Conservation (phyloP, 306 rosid genomes). For the Pachyrhizus erosus region DNA sequence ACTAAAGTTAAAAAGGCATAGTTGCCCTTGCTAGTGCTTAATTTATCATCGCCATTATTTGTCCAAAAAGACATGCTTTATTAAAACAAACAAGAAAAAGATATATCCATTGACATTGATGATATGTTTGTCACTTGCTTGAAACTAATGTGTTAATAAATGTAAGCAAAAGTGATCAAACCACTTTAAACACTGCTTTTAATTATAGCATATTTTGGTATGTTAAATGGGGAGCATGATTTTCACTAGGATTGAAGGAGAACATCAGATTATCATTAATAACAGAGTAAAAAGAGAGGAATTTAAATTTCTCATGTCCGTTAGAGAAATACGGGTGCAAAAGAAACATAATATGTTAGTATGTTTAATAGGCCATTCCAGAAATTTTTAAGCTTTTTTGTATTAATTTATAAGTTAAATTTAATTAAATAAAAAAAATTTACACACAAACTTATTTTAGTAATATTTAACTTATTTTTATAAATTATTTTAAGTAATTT, state of each 20-base stretch:
- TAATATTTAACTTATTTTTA: too few relatives aligned
- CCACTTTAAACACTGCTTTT: background rate
- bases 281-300: background rate
- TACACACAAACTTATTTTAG: too few relatives aligned
- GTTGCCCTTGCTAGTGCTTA: background rate
- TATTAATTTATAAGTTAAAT: too few relatives aligned
- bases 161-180: background rate
- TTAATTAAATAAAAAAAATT: too few relatives aligned
- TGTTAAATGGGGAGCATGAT: background rate
- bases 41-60: slow-evolving; percentile 3
- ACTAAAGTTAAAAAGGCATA: background rate
- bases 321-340: background rate
- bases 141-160: background rate
- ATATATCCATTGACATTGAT: background rate
- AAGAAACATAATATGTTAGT: background rate
- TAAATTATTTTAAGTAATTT: too few relatives aligned
- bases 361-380: too few relatives aligned
- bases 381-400: too few relatives aligned
- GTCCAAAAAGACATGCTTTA: background rate
- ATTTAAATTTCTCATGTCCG: background rate
- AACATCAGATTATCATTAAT: background rate
- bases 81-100: background rate
- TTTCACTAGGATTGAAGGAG: background rate
- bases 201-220: background rate
- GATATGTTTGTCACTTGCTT: background rate